Percentiles rank a stretch among this genome's conserved stretches.
These are phyloP conservation scores for Hirschioporus abietinus DNA, from an alignment of 768 basidiomycete genomes.

Conservation along the genomic window DNA sequence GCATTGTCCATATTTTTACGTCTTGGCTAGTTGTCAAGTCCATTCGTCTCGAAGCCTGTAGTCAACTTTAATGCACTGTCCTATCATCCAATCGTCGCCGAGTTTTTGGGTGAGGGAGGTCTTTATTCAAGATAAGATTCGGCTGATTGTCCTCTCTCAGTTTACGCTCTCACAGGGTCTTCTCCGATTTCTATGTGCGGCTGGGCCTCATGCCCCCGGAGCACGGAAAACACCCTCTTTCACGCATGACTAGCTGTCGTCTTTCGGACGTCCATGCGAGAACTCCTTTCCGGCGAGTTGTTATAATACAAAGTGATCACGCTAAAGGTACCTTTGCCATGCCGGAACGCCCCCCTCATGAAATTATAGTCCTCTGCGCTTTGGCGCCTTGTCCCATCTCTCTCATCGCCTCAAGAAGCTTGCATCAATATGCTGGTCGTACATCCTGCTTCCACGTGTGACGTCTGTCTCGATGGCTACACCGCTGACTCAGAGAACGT, in stretches of 20 bases:
- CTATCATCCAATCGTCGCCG: neutral
- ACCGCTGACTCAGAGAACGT: slow-evolving; percentile 44
- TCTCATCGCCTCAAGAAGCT: neutral
- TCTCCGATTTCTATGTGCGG: neutral
- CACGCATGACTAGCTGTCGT: neutral
- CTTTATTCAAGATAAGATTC: neutral
- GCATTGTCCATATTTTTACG: neutral
- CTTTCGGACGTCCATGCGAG: neutral
- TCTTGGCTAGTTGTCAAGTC: neutral
- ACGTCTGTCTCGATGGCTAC: slow-evolving; percentile 69
- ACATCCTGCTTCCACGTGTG: slow-evolving; percentile 67
- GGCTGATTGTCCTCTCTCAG: neutral
- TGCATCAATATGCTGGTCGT: slow-evolving; percentile 45
- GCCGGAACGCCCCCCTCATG: neutral
- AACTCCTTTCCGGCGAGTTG: neutral
- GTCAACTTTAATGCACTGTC: neutral
- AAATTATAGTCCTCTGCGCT: neutral
- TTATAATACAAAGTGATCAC: neutral
- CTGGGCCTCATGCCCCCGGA: neutral
- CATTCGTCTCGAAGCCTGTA: no score
- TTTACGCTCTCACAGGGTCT: neutral
- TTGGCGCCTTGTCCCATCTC: neutral
- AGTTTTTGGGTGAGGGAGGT: neutral
- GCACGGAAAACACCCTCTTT: neutral
- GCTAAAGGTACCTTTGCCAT: neutral